Conservation (phyloP, 2,329 filamentous ascomycete genomes). For the Coniochaeta prunicola region DNA sequence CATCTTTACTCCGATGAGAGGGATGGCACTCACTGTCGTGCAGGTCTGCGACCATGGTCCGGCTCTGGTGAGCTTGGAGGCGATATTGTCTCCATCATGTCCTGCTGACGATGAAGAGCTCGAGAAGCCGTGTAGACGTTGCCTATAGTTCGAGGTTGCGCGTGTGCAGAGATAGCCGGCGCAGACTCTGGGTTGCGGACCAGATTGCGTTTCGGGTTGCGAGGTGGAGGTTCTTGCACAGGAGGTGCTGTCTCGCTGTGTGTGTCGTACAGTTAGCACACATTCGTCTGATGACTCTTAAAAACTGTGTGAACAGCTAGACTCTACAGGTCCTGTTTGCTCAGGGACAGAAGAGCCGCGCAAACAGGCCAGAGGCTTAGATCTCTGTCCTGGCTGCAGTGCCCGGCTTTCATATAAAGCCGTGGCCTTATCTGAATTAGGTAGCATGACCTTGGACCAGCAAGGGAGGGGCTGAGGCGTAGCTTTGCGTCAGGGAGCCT, state of each 20-base stretch:
- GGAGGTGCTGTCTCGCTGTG: conserved; percentile 22
- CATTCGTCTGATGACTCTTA: conserved; percentile 13
- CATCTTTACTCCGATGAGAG: background rate
- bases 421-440: background rate
- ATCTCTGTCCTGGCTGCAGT: background rate
- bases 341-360: background rate
- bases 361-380: background rate
- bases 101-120: conserved; percentile 3
- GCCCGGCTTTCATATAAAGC: background rate
- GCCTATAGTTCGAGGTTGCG: conserved; percentile 30
- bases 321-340: background rate
- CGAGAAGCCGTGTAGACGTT: background rate
- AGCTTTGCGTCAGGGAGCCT: background rate
- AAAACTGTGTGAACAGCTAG: too few relatives aligned
- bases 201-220: conserved; percentile 26
- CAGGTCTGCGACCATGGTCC: conserved; percentile 20
- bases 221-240: conserved; percentile 24
- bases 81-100: conserved; percentile 28
- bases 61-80: conserved; percentile 51
- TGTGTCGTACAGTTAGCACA: conserved; percentile 10
- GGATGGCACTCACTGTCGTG: conserved; percentile 29
- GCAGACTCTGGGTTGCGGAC: conserved; percentile 29
- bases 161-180: conserved; percentile 56
- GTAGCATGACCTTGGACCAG: background rate
- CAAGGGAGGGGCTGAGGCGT: background rate